A percentile compares a stretch with the other conserved stretches of the same genome.
Evolutionary conservation across 202 grass and related monocot species (phyloP).

Genomic region (Saccharum hybrid): DNA sequence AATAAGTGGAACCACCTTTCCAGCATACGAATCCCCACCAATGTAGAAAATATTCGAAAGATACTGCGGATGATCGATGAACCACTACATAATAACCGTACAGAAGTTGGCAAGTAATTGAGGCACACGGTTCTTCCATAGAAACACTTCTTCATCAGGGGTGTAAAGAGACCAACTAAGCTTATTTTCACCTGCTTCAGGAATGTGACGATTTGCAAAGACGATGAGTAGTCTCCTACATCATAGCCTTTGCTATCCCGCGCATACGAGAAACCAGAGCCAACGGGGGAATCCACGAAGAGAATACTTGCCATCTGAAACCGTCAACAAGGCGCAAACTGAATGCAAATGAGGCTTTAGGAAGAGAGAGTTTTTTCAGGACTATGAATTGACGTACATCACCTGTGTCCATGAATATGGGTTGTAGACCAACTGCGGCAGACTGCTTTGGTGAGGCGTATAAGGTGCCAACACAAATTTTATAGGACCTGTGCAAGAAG

Average conservation of each 20-base stretch:
- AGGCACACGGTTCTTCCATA: background rate
- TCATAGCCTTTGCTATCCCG: constrained; percentile 47
- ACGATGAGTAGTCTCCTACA: constrained; percentile 47
- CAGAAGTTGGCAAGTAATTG: background rate
- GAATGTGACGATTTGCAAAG: constrained; percentile 45
- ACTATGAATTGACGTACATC: background rate
- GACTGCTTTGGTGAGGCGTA: constrained; percentile 32
- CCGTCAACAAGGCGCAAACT: background rate
- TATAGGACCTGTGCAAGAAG: constrained; percentile 43
- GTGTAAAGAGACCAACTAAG: background rate
- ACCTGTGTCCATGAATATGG: constrained; percentile 54
- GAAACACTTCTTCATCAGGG: background rate
- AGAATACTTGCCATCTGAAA: constrained; percentile 52
- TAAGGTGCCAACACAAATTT: constrained; percentile 23
- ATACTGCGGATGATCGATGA: constrained; percentile 52
- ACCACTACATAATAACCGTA: constrained; percentile 51
- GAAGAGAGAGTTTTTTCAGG: background rate
- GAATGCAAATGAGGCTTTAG: background rate
- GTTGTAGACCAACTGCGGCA: constrained; percentile 44
- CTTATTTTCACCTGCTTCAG: constrained; percentile 49
- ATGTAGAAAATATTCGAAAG: constrained; percentile 59
- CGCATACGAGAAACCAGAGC: constrained; percentile 55
- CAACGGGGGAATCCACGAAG: constrained; percentile 63
- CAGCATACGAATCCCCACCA: constrained; percentile 64
- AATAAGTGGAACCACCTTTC: constrained; percentile 54